These are phyloP conservation scores for Chaetomium strumarium DNA, from an alignment of 2,329 filamentous ascomycete species.

Conservation along the genomic window DNA sequence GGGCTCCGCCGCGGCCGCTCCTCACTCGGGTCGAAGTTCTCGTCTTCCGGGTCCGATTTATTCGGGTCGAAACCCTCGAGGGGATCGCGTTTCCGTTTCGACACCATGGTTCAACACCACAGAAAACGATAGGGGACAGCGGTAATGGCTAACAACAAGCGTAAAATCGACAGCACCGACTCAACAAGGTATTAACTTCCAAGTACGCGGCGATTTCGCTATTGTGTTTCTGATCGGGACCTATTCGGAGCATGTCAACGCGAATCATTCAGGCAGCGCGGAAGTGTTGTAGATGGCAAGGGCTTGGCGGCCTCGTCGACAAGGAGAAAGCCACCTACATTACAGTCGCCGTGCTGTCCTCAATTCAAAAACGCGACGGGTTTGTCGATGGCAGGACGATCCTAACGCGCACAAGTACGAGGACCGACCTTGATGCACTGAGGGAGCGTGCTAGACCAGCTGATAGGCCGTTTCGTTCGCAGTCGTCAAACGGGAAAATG, in stretches of 20 bases:
- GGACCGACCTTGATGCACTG: neutral
- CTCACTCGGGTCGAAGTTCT: slow-evolving; percentile 56
- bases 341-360: neutral
- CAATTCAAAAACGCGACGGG: neutral
- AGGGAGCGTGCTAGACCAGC: neutral
- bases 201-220: neutral
- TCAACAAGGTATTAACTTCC: neutral
- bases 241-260: neutral
- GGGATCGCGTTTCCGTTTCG: slow-evolving; percentile 51
- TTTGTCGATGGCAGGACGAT: neutral
- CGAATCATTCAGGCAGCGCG: neutral
- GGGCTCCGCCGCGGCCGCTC: slow-evolving; percentile 36
- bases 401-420: neutral
- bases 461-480: neutral
- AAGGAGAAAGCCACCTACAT: slow-evolving; percentile 3
- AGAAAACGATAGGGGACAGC: neutral
- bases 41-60: slow-evolving; percentile 60
- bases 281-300: neutral
- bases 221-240: neutral
- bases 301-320: neutral
- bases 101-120: slow-evolving; percentile 31
- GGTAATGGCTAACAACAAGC: neutral
- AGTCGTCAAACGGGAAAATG: neutral
- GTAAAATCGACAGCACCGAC: neutral
- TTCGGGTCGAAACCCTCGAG: slow-evolving; percentile 59